These are phyloP conservation scores for Globisporangium cystogenes DNA, from an alignment of 352 stramenopile species.

Conservation along the genomic window DNA sequence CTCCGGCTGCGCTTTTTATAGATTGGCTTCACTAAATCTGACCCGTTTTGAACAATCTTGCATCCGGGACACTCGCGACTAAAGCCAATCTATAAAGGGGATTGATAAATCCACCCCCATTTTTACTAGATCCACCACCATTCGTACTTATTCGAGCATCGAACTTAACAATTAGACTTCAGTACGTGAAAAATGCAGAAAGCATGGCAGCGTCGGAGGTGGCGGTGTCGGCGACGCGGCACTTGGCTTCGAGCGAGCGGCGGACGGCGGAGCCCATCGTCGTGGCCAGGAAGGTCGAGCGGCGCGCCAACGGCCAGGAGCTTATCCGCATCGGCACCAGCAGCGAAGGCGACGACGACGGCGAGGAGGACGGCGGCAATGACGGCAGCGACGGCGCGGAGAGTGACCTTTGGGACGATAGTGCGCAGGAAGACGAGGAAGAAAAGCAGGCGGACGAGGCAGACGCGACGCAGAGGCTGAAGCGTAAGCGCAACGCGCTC, in stretches of 20 bases:
- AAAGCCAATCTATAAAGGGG: too few relatives aligned
- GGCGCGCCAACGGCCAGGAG: slow-evolving; percentile 38
- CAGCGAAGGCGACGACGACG: slow-evolving; percentile 27
- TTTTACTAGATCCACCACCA: too few relatives aligned
- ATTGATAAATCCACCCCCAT: too few relatives aligned
- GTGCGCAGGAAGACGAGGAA: slow-evolving; percentile 17
- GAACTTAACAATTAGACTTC: too few relatives aligned
- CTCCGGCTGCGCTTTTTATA: too few relatives aligned
- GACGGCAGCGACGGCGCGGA: not conserved
- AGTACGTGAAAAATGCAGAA: too few relatives aligned
- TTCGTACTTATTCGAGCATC: too few relatives aligned
- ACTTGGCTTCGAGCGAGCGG: slow-evolving; percentile 10
- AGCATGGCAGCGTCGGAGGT: too few relatives aligned
- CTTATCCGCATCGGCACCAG: slow-evolving; percentile 49
- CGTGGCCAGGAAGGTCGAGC: slow-evolving; percentile 66
- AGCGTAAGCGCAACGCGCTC: slow-evolving; percentile 1
- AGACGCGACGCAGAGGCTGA: too few relatives aligned
- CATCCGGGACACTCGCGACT: too few relatives aligned
- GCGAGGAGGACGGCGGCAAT: slow-evolving; percentile 10
- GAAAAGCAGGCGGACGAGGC: not conserved
- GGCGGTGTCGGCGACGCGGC: not conserved
- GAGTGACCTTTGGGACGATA: not conserved
- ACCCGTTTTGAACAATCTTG: too few relatives aligned
- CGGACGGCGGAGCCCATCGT: slow-evolving; percentile 49
- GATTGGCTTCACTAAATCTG: too few relatives aligned